Evolutionary conservation across 345 rosid genomes (phyloP).

Genomic region (sweet orange (Citrus sinensis)): DNA sequence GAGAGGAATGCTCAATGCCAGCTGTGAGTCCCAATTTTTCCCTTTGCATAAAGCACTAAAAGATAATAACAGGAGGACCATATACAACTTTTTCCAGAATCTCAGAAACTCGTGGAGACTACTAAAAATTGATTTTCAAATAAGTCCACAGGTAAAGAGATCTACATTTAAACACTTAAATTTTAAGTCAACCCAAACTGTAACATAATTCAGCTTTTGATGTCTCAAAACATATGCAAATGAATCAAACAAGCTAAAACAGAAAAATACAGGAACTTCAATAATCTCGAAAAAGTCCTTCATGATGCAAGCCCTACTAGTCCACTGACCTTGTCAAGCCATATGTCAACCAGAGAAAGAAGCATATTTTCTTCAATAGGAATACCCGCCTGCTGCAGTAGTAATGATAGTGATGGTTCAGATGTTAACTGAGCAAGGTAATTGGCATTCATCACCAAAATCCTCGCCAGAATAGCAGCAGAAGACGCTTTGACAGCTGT

Average conservation of each 20-base stretch:
- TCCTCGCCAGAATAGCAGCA: slow-evolving; percentile 84
- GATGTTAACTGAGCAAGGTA: slow-evolving; percentile 86
- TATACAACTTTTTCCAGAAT: neutral
- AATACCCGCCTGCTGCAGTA: slow-evolving; percentile 77
- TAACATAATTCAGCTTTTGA: neutral
- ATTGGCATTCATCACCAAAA: slow-evolving; percentile 91
- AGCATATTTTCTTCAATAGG: slow-evolving; percentile 67
- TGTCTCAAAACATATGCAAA: neutral
- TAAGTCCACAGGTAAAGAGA: neutral
- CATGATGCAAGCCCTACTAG: slow-evolving; percentile 23
- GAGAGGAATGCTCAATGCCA: neutral
- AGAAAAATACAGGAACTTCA: neutral
- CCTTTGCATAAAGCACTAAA: neutral
- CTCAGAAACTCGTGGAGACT: neutral
- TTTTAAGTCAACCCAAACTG: neutral
- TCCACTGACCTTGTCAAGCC: slow-evolving; percentile 91
- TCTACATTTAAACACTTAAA: neutral
- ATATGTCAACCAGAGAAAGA: slow-evolving; percentile 81
- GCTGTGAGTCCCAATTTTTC: neutral
- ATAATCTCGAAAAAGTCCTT: neutral
- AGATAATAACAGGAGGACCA: neutral
- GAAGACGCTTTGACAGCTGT: slow-evolving; percentile 80
- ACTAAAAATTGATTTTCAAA: neutral
- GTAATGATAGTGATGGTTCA: slow-evolving; percentile 66
- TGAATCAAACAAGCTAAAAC: neutral